Evolutionary conservation across 495 filamentous ascomycete genomes (phyloP).

Genomic region (Aspergillus cristatus): DNA sequence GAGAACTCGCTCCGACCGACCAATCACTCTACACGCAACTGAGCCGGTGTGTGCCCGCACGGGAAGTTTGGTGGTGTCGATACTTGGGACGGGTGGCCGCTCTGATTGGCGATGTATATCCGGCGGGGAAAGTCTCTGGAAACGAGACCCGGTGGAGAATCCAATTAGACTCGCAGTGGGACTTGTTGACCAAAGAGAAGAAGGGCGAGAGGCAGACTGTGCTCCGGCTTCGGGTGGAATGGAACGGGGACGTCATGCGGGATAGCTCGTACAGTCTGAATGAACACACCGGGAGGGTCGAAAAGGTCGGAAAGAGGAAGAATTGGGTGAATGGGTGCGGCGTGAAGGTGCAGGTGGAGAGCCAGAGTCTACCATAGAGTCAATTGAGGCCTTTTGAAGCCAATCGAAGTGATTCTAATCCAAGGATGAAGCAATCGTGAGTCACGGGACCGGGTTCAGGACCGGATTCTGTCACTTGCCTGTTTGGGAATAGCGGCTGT

Average conservation of each 20-base stretch:
- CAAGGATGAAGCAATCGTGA: no score
- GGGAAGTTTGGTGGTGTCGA: constrained; percentile 47
- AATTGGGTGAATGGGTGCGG: constrained; percentile 34
- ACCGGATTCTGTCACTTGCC: no score
- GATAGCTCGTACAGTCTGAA: constrained; percentile 16
- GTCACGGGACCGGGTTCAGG: no score
- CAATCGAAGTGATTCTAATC: no score
- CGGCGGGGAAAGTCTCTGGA: constrained; percentile 35
- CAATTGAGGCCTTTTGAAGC: constrained; percentile 1
- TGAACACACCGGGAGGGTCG: constrained; percentile 31
- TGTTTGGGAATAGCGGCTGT: no score
- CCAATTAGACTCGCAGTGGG: constrained; percentile 21
- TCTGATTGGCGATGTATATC: constrained; percentile 43
- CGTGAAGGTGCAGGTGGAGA: constrained; percentile 12
- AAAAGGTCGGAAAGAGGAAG: constrained; percentile 54
- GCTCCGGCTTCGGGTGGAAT: constrained; percentile 22
- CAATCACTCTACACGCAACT: constrained; percentile 29
- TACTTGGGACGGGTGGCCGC: constrained; percentile 47
- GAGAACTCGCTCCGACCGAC: constrained; percentile 45
- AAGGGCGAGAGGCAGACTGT: constrained; percentile 18
- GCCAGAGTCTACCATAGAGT: no score
- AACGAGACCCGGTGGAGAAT: constrained; percentile 16
- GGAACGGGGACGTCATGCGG: constrained; percentile 7
- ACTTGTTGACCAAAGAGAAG: constrained; percentile 15
- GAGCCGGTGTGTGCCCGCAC: constrained; percentile 26